A percentile compares a stretch with the other conserved stretches of the same genome.
These are phyloP conservation scores for Solanum lycopersicoides DNA, from an alignment of 257 asterid species.

Conservation along the genomic window DNA sequence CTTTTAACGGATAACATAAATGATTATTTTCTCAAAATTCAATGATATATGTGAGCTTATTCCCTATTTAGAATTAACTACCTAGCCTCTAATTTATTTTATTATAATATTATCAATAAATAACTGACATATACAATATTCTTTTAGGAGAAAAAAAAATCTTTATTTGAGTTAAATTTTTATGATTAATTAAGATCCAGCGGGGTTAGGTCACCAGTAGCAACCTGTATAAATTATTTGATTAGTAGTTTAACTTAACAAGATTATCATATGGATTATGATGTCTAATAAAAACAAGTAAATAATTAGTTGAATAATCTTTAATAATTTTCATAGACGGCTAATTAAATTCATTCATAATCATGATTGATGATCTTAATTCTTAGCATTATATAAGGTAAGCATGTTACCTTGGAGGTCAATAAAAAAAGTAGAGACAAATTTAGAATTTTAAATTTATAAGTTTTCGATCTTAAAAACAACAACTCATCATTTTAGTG, in stretches of 20 bases:
- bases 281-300: neutral
- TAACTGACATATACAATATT: no score
- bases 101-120: no score
- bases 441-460: no score
- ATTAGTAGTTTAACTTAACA: neutral
- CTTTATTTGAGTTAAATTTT: neutral
- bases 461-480: no score
- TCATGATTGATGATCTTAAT: neutral
- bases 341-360: neutral
- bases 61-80: neutral
- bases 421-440: no score
- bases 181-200: neutral
- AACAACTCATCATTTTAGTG: no score
- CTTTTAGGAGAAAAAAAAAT: no score
- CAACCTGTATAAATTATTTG: neutral
- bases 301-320: neutral
- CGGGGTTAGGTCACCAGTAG: neutral
- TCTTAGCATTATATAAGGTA: neutral
- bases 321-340: neutral
- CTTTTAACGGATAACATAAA: no score
- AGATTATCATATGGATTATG: neutral
- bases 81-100: neutral
- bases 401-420: neutral
- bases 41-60: no score
- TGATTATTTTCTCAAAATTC: no score